Evolutionary conservation across 2,329 filamentous ascomycete species (phyloP).

Genomic region (Curvularia hawaiiensis): DNA sequence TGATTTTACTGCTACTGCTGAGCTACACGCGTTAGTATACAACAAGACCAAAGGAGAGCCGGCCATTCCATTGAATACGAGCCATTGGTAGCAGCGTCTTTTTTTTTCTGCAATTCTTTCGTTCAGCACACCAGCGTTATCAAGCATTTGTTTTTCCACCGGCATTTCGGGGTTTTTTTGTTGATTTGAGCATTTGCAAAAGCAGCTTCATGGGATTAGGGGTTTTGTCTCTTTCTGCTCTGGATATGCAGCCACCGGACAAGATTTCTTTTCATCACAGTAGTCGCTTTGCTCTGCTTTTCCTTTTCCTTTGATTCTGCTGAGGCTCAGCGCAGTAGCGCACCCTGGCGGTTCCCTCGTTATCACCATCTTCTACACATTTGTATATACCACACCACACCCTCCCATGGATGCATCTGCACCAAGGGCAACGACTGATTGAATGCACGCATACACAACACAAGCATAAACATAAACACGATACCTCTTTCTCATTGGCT

Average conservation of each 20-base stretch:
- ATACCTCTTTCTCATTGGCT: not conserved
- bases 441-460: conserved; percentile 7
- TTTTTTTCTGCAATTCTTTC: conserved; percentile 4
- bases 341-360: conserved; percentile 11
- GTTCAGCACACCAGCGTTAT: conserved; percentile 5
- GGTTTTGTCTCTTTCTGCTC: conserved; percentile 3
- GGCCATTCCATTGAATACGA: not conserved
- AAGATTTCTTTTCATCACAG: not conserved
- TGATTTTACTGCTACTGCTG: conserved; percentile 15
- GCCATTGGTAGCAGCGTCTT: not conserved
- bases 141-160: conserved; percentile 1
- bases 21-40: conserved; percentile 5
- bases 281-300: not conserved
- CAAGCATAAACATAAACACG: not conserved
- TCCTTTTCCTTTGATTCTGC: not conserved
- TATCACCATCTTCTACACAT: conserved; percentile 3
- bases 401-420: not conserved
- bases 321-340: conserved; percentile 2
- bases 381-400: conserved; percentile 12
- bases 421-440: conserved; percentile 2
- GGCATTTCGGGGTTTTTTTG: not conserved
- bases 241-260: conserved; percentile 1
- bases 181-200: conserved; percentile 1
- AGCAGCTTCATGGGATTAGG: not conserved
- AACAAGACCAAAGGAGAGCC: not conserved